Evolutionary conservation across 345 rosid species (phyloP), one percentile per base, ranked within the genome.

Genomic region (Arabidopsis suecica): DNA sequence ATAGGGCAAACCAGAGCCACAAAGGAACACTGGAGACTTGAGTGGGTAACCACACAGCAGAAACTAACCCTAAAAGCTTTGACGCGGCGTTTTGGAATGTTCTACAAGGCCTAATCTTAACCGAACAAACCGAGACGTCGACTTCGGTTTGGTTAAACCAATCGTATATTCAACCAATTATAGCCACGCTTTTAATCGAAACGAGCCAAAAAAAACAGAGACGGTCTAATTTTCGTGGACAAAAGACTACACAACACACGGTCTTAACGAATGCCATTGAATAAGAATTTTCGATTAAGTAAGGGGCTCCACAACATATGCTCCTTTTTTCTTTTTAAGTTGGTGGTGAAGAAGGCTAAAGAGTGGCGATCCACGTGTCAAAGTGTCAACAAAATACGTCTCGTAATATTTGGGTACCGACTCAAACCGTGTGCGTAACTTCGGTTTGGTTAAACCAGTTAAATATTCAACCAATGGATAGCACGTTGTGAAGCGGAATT

Each of bases 301-400:
- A 22, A 6, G 65, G 65, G 72, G 57, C 36, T 74, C 78, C 73
- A 67, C 73, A 9, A 56, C 33, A 9, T 12, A 28, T 9, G 9
- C 28, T 14, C 45, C 30, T 23, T 44, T 47, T 18, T 5, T 36
- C 9, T 34, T 12, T 49, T 6, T 1, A 13, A 44, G 3, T 12
- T 11, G 42, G 47, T 7, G 9, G 74, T 49, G 50, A 68, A 47
- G 59, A 69, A 16, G 25, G 64, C 9, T 53, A 37, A 68, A 76
- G 65, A 61, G 80, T 69, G 80, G 71, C 75, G 23, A 12, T 6
- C 41, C 64, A 76, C 69, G 68, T 69, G 79, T 69, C 74, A 10
- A 12, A 22, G 9, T 51, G 1, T 32, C 70, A 33, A 53, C 75
- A 67, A 60, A 20, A 7, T 34, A 34, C 37, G 7, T 7, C 48